Base-by-base conservation (phyloP, 1,284 basidiomycete genomes). In the Pterulicium gracile region DNA sequence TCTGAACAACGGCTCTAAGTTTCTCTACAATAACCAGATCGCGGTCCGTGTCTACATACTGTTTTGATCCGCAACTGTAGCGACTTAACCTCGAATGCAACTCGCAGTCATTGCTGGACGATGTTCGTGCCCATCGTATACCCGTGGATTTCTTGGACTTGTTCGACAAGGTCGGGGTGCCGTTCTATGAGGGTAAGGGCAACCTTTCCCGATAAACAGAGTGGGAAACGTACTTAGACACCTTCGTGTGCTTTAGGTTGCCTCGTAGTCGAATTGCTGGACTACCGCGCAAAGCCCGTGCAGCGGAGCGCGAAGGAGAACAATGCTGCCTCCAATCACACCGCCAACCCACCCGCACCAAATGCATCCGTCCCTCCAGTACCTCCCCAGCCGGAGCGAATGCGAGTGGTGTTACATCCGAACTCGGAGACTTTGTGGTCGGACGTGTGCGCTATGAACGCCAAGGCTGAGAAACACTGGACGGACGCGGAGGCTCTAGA, bases 171-270 rank as follows among this genome's bases (percentile, higher is more conserved):
- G 75, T 76, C 4, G 69, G 69, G 47, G 69, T 87, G 2, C 81
- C 81, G 14, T 89, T 86, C 61, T 89, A 88, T 59, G 82, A 88
- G 58, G 86, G 86, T 86, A 42, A 22, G n/a, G n/a, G n/a, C n/a
- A n/a, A n/a, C n/a, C n/a, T n/a, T n/a, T n/a, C n/a, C n/a, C n/a
- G 52, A 57, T 20, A 3, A 15, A 24, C 35, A n/a, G n/a, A n/a
- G n/a, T n/a, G n/a, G n/a, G n/a, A n/a, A n/a, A n/a, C n/a, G n/a
- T n/a, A n/a, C n/a, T n/a, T n/a, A n/a, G n/a, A n/a, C 19, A 50
- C 47, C 42, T n/a, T n/a, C n/a, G n/a, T n/a, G n/a, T n/a, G n/a
- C 42, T 20, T 23, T 46, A 89, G 86, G 86, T 24, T 87, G 84
- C 55, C 75, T 89, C 71, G 72, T 89, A 48, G 85, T 88, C 2